These are phyloP conservation scores for Globisporangium cylindrosporum DNA, from an alignment of 352 stramenopile species.

Conservation along the genomic window DNA sequence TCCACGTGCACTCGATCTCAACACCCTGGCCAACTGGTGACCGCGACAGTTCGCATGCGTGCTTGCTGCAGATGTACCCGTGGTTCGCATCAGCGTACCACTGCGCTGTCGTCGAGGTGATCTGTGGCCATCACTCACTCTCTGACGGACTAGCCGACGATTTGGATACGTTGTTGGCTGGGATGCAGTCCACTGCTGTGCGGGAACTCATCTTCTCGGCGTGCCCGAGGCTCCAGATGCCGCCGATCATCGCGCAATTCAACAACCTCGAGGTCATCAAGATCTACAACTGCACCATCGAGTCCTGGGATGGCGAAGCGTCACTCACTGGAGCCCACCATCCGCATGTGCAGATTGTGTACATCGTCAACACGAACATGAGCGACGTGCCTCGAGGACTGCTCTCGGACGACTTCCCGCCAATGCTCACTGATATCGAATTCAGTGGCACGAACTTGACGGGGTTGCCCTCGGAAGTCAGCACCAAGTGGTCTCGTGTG, in stretches of 20 bases:
- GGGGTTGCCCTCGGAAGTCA: slow-evolving; percentile 17
- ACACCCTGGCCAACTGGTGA: no score
- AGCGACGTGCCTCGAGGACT: slow-evolving; percentile 28
- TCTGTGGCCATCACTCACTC: neutral
- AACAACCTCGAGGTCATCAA: slow-evolving; percentile 30
- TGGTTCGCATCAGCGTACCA: neutral
- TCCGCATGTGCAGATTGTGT: slow-evolving; percentile 24
- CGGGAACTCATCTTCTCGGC: slow-evolving; percentile 30
- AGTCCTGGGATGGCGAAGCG: slow-evolving; percentile 20
- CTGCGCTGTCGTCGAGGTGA: slow-evolving; percentile 3
- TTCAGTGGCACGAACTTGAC: slow-evolving; percentile 34
- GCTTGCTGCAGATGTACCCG: neutral
- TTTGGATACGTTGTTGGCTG: slow-evolving; percentile 14
- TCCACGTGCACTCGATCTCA: neutral
- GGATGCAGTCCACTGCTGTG: slow-evolving; percentile 22
- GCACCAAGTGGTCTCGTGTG: neutral
- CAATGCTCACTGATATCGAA: slow-evolving; percentile 32
- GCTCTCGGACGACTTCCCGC: slow-evolving; percentile 32
- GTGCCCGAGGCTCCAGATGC: slow-evolving; percentile 30
- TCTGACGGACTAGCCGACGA: neutral
- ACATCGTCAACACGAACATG: slow-evolving; percentile 32
- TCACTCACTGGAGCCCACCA: slow-evolving; percentile 22
- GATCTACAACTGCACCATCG: slow-evolving; percentile 43
- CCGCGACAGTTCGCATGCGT: neutral
- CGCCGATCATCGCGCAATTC: slow-evolving; percentile 21